Base-by-base conservation (phyloP, 2,329 filamentous ascomycete species). In the Endothia cerciana region DNA sequence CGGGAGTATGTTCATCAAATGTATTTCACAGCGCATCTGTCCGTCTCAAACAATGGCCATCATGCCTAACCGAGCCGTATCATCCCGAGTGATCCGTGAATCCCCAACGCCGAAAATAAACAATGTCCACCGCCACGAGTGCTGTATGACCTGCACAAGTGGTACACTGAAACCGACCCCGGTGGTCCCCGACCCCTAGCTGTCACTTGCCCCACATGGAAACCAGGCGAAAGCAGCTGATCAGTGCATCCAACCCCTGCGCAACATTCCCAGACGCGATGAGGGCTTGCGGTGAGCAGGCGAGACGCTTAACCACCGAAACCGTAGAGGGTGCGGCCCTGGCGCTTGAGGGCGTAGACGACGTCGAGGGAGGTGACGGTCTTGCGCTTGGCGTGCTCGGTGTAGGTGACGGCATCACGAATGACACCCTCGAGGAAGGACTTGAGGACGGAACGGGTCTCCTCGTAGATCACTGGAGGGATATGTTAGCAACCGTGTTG, bases 391-490 rank as follows among this genome's bases (percentile, higher is more conserved):
- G 89, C 89, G 86, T 92, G 90, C 84, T 92, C 90, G 73, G 90
- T 92, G 85, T 92, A 92, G 77, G 90, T 92, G 82, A 92, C 88
- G 69, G 89, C 89, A 75, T 92, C 89, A 80, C 89, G 87, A 77
- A 93, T 92, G 80, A 93, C 90, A 79, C 88, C 86, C 82, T 92
- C 90, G 74, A 93, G 89, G 88, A 92, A 92, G 80, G 89, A 90
- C 87, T 92, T 92, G 75, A 93, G 85, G 75, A 92, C 90, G 86
- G 89, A 89, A 77, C 90, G 90, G 74, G 90, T 92, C 85, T 93
- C 89, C 79, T 91, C 90, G 85, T 92, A 92, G 84, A 92, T 92
- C 90, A 91, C 85, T 86, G 72, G 58, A 67, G 40, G 63, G 60
- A 62, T 2, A 36, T 28, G 72, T 74, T 64, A 72, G 64, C 51